Percentiles rank a stretch among this genome's conserved stretches.
Evolutionary conservation across 2,329 filamentous ascomycete genomes (phyloP).

Genomic region (Colletotrichum shisoi): DNA sequence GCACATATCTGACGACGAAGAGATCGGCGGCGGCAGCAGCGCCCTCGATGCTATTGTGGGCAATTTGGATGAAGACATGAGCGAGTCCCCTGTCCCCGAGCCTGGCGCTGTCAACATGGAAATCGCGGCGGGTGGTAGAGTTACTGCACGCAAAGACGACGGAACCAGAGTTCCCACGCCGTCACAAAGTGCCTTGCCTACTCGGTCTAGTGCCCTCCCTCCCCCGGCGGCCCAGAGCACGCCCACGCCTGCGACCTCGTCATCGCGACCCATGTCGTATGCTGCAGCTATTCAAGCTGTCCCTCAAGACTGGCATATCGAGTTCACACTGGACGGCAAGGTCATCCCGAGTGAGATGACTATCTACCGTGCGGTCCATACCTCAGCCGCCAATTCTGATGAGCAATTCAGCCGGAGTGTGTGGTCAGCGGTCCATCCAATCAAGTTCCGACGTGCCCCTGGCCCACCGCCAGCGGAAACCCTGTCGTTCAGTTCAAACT

Average conservation of each 20-base stretch:
- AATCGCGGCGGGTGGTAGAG: conserved; percentile 82
- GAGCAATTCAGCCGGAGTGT: conserved; percentile 78
- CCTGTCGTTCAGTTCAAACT: conserved; percentile 63
- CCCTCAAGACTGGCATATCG: conserved; percentile 95
- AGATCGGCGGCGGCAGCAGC: conserved; percentile 69
- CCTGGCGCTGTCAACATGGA: conserved; percentile 92
- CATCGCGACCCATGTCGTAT: conserved; percentile 76
- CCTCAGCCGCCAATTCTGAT: conserved; percentile 58
- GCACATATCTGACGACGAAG: conserved; percentile 76
- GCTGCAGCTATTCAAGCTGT: conserved; percentile 80
- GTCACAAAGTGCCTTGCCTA: conserved; percentile 62
- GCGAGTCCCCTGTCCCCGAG: conserved; percentile 74
- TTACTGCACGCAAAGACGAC: conserved; percentile 91
- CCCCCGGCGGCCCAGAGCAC: conserved; percentile 53
- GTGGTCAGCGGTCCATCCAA: conserved; percentile 88
- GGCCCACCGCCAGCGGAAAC: conserved; percentile 82
- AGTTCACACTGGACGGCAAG: conserved; percentile 87
- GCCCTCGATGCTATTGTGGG: conserved; percentile 89
- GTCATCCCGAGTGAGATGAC: conserved; percentile 90
- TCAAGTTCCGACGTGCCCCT: conserved; percentile 87
- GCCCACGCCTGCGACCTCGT: conserved; percentile 61
- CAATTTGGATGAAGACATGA: conserved; percentile 85
- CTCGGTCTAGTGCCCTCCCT: conserved; percentile 53
- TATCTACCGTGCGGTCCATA: conserved; percentile 92
- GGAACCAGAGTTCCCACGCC: conserved; percentile 87